Conservation (phyloP, 2,329 filamentous ascomycete genomes). For the Hortaea sp. region DNA sequence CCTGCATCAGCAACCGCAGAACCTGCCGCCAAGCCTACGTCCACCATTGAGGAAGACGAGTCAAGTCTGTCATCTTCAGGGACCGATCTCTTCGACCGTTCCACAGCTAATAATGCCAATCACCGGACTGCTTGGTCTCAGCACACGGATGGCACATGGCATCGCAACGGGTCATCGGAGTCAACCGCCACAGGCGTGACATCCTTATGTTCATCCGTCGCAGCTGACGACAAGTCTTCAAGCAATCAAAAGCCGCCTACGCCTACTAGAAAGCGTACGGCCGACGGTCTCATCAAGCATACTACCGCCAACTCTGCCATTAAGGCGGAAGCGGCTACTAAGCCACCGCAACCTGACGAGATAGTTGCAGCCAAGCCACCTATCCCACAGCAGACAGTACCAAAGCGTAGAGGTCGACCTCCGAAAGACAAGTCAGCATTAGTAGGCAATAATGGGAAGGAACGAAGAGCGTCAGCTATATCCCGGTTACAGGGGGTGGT, state of each 20-base stretch:
- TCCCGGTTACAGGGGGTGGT: constrained; percentile 16
- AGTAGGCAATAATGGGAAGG: constrained; percentile 8
- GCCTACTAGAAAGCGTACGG: constrained; percentile 19
- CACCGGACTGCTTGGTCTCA: constrained; percentile 15
- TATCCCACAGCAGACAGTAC: background rate
- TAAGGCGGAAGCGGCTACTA: background rate
- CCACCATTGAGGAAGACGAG: constrained; percentile 18
- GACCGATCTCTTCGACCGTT: constrained; percentile 21
- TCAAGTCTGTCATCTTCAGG: constrained; percentile 22
- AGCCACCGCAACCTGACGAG: background rate
- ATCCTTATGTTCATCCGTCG: constrained; percentile 23
- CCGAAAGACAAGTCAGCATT: constrained; percentile 17
- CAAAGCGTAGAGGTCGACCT: constrained; percentile 22
- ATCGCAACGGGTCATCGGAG: constrained; percentile 22
- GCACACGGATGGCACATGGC: constrained; percentile 22
- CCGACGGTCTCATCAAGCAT: constrained; percentile 20
- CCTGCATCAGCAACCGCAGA: background rate
- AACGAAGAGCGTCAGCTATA: constrained; percentile 14
- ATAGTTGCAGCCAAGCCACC: background rate
- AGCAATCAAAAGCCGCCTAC: constrained; percentile 3
- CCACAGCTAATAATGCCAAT: constrained; percentile 4
- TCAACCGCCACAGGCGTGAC: constrained; percentile 24
- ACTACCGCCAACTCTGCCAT: background rate
- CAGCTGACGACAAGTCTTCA: constrained; percentile 15
- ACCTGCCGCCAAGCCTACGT: background rate